Evolutionary conservation across 768 basidiomycete species (phyloP), one percentile per base, ranked within the genome.

Genomic region (Collybiopsis confluens): DNA sequence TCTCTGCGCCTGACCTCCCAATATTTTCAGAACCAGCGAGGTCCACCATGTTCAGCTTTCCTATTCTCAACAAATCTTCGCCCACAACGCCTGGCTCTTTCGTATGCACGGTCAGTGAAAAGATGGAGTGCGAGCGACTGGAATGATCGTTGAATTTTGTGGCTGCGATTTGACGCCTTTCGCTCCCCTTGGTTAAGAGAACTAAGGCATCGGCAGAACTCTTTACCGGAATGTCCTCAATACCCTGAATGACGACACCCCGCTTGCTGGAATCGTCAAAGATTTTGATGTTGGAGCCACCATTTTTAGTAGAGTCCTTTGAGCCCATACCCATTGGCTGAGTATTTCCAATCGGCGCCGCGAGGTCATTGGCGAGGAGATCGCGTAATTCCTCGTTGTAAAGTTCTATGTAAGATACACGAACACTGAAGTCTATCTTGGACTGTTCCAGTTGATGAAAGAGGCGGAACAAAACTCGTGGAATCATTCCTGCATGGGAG

Each of bases 351-450:
- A 73, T 71, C 2, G 90, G 89, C 2, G 85, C 78, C 1, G 83
- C 65, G 45, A 93, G 77, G n/a, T 96, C 93, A 47, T 73, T 75
- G 10, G 90, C 81, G 27, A 98, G 81, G 24, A 99, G 81, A 67
- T 99, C 97, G 21, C 97, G 88, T 5, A 99, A 81, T 65, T 98
- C 97, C 73, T 99, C 97, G 65, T 99, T 99, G 70, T 98, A 99
- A 20, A 99, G 77, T 66, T 99, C 97, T 50, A 99, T 77, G 67
- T 86, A 98, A 0, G 94, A 96, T 51, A 96, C 81, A 64, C 91
- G 93, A 65, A 99, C 94, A 62, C 90, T 88, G 65, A 85, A 98
- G 62, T 99, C 97, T 16, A 82, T 65, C 20, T 77, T 78, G 0
- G 81, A 80, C 8, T 81, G 77, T 61, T 96, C 93, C 8, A 99